phyloP scores from a whole-genome alignment of 495 filamentous ascomycete genomes.

The Letharia columbiana region DNA sequence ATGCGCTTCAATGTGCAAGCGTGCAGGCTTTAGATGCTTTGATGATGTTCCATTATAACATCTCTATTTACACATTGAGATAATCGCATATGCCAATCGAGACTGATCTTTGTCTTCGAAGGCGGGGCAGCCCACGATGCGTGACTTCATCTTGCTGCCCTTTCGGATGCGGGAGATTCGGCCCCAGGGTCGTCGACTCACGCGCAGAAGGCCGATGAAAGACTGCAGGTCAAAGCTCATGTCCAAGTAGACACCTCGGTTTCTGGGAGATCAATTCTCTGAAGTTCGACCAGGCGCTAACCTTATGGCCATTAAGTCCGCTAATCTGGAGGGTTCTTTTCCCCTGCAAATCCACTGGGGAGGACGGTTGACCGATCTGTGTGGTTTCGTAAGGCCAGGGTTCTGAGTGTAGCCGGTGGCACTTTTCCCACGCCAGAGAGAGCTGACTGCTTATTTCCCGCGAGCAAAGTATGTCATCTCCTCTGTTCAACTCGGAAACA shows the following conservation, averaged over 20 bases:
- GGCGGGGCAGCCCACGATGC: background rate
- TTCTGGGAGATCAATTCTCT: background rate
- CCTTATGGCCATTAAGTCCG: background rate
- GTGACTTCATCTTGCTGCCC: background rate
- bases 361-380: background rate
- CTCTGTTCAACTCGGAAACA: background rate
- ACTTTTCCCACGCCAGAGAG: background rate
- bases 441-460: background rate
- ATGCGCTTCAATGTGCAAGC: background rate
- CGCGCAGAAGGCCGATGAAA: background rate
- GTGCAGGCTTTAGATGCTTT: background rate
- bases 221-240: background rate
- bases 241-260: background rate
- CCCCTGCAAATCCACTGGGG: background rate
- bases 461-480: background rate
- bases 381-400: background rate
- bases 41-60: background rate
- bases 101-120: background rate
- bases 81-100: background rate
- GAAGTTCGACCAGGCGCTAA: background rate
- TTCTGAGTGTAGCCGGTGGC: background rate
- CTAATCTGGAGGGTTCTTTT: background rate
- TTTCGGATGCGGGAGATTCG: background rate
- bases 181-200: background rate
- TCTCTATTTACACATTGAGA: background rate